Conservation (phyloP, 2,329 filamentous ascomycete genomes). For the Arthrinium phaeospermum region DNA sequence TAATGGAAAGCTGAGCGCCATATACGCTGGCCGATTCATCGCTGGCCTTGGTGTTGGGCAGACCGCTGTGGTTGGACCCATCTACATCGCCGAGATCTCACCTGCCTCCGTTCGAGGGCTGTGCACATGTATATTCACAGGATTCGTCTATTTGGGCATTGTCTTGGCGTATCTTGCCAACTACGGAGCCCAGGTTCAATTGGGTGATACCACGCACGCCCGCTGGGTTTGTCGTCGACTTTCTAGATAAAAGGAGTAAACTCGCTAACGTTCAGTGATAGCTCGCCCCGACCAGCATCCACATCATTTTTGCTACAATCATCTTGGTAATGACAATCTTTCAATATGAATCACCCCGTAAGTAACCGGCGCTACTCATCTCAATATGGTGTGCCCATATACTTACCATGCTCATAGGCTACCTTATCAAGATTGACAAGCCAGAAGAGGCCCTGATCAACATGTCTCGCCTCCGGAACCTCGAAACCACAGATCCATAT, state of each 20-base stretch:
- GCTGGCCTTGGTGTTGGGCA: conserved; percentile 70
- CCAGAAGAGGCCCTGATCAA: conserved; percentile 61
- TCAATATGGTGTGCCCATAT: neutral
- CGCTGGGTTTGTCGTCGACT: conserved; percentile 50
- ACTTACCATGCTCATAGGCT: conserved; percentile 38
- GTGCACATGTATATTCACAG: conserved; percentile 74
- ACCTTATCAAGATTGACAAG: conserved; percentile 68
- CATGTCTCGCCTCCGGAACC: conserved; percentile 64
- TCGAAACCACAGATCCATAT: conserved; percentile 65
- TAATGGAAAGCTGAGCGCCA: conserved; percentile 58
- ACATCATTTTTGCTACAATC: conserved; percentile 77
- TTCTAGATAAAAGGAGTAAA: neutral
- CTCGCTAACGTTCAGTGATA: conserved; percentile 40
- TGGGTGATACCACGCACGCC: conserved; percentile 51
- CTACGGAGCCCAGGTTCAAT: conserved; percentile 61
- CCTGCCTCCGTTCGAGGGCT: conserved; percentile 73
- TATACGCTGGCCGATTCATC: conserved; percentile 71
- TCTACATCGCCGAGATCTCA: conserved; percentile 76
- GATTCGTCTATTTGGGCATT: conserved; percentile 77
- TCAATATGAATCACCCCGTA: conserved; percentile 71
- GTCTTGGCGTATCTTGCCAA: conserved; percentile 81
- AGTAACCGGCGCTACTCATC: neutral
- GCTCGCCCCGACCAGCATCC: conserved; percentile 75
- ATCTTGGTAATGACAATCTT: conserved; percentile 74
- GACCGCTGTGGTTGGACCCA: conserved; percentile 70